Conservation (phyloP, 2,329 filamentous ascomycete species). For the Phialophora macrospora region DNA sequence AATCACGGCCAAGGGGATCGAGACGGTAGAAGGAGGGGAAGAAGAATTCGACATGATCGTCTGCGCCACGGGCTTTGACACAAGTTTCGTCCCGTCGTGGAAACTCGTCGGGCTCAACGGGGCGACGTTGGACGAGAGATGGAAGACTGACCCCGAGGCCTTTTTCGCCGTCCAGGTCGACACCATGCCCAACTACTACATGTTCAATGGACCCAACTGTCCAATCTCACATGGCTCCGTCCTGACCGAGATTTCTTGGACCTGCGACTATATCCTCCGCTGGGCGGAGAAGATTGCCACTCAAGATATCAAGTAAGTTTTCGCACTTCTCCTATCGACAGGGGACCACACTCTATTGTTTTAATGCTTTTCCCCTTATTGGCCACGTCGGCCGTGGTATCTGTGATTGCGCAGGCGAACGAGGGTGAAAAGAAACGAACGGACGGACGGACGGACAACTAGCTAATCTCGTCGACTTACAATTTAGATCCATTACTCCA, state of each 20-base stretch:
- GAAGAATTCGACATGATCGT: conserved; percentile 61
- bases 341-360: conserved; percentile 29
- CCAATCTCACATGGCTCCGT: conserved; percentile 40
- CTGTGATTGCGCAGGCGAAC: conserved; percentile 15
- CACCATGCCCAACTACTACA: conserved; percentile 41
- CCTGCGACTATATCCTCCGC: conserved; percentile 36
- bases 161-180: conserved; percentile 29
- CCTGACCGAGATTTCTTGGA: conserved; percentile 39
- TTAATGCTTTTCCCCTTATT: conserved; percentile 15
- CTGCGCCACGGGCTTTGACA: conserved; percentile 63
- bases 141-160: conserved; percentile 40
- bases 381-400: conserved; percentile 14
- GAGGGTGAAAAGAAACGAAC: conserved; percentile 15
- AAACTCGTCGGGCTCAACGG: conserved; percentile 52
- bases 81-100: conserved; percentile 60
- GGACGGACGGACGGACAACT: conserved; percentile 12
- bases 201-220: conserved; percentile 38
- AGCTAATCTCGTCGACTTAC: conserved; percentile 16
- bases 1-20: conserved; percentile 41
- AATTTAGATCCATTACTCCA: conserved; percentile 34
- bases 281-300: conserved; percentile 36
- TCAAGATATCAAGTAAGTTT: conserved; percentile 38
- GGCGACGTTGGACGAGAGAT: conserved; percentile 46
- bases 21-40: conserved; percentile 43
- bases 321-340: conserved; percentile 18